Base-by-base conservation (phyloP, 225 moss, liverwort and hornwort genomes). In the Climacium dendroides region DNA sequence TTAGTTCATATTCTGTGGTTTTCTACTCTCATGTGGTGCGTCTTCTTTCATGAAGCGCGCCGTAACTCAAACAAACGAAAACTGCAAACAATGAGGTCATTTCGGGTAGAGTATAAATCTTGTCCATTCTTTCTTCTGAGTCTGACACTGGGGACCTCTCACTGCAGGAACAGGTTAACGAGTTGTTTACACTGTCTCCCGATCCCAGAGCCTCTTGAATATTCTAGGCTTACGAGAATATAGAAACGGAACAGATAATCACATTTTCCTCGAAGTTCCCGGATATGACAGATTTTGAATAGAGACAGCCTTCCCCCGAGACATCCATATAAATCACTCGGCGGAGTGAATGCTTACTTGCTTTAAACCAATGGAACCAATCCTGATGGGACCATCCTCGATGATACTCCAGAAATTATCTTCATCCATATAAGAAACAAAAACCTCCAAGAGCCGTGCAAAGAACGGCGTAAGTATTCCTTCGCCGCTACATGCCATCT, bases 301-400 rank as follows among this genome's bases (percentile, higher is more conserved):
- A 37, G 28, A 70, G n/a, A 65, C 45, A 7, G 14, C 50, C 32
- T 79, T 35, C 75, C 41, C 83, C 52, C 15, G 28, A 78, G 35
- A 63, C 20, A 82, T 84, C 83, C 45, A 58, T 48, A n/a, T 34
- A 72, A 53, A 63, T 15, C 53, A 83, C 15, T 66, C 3, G 29
- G 35, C 13, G 26, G 64, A 81, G 78, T 58, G 18, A 65, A 60
- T 59, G 58, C 92, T 94, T 92, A 96, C 96, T 93, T 97, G 91
- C 83, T 94, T 89, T 32, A 98, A 79, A 86, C 94, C 98, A 87
- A 90, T 86, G 22, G 97, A 92, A 78, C 98, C 98, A 87, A 98
- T 92, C n/a, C 85, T 89, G 39, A 67, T 81, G 67, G 96, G 95
- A 12, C 95, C 94, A 80, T 96, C 96, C 87, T 98, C 98, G 63